Evolutionary conservation across 2,329 filamentous ascomycete species (phyloP), one percentile per base, ranked within the genome.

Genomic region (Dothiorella sarmentorum): DNA sequence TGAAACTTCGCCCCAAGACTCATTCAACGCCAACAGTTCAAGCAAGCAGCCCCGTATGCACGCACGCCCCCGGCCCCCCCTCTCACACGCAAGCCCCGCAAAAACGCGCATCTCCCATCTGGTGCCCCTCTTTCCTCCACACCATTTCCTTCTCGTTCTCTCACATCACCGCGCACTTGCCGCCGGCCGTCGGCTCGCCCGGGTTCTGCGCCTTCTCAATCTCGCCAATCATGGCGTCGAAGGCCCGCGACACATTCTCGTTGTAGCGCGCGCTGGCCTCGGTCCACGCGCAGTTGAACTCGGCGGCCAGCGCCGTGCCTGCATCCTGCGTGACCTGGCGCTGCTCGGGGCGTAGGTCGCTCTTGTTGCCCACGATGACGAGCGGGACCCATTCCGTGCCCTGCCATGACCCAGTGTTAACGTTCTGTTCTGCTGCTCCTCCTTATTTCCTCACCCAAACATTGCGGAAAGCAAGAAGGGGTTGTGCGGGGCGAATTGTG

Each of bases 281-380:
- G 47, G 91, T 96, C 84, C 91, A 97, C 35, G 88, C 91, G 75
- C 93, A 97, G 63, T 90, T 86, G 74, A 96, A 88, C 75, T 94
- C 90, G 68, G 93, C 88, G 7, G 89, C 87, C 40, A 97, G 79
- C 69, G 88, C 88, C 72, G 88, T 89, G 65, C 92, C 94, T 66
- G 96, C 89, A 64, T 96, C 91, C 53, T 86, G 76, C 29, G 85
- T 87, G 65, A 99, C 91, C 75, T 97, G 92, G 65, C 94, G 88
- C 77, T 96, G 91, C 74, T 97, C 93, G 56, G 91, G 87, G 61
- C 90, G 87, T 60, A 99, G 81, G 74, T 99, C 94, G 72, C 88
- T 92, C 80, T 99, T 99, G 81, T 99, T 99, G 67, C 91, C 94
- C 56, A 99, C 92, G 62, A 99, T 88, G 67, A 95, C 90, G 67